Conservation (phyloP, 2,329 filamentous ascomycete genomes). For the Diaporthe sp. region DNA sequence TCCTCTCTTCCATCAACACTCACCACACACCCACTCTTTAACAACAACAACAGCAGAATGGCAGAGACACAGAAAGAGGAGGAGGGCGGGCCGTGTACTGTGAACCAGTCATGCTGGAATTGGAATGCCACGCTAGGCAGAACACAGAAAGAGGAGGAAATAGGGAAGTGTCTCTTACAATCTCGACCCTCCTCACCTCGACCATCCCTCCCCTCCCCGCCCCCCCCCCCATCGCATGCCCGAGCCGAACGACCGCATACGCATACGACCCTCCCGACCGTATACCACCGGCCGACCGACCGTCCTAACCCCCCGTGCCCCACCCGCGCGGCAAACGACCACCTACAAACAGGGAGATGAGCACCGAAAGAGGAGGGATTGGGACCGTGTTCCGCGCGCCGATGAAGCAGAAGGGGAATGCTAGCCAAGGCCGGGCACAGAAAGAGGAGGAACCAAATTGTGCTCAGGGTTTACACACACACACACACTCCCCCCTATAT, state of each 20-base stretch:
- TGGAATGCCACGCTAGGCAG: not conserved
- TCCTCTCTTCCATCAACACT: no score
- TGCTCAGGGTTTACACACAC: not conserved
- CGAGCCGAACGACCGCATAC: conserved; percentile 1
- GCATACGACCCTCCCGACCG: conserved; percentile 2
- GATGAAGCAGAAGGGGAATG: conserved; percentile 7
- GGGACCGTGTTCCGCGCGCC: conserved; percentile 11
- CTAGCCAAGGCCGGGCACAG: conserved; percentile 7
- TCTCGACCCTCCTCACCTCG: not conserved
- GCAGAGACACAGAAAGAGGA: conserved; percentile 13
- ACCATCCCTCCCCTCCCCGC: no score
- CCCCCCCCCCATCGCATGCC: no score
- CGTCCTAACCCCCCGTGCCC: not conserved
- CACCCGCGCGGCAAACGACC: no score
- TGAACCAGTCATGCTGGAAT: not conserved
- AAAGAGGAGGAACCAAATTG: conserved; percentile 13
- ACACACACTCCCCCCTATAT: not conserved
- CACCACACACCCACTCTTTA: not conserved
- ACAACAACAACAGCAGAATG: not conserved
- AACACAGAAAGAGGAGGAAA: not conserved
- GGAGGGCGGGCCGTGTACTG: not conserved
- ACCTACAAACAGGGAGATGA: not conserved
- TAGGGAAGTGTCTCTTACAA: conserved; percentile 2
- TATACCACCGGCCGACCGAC: not conserved
- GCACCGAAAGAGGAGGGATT: conserved; percentile 26